Conservation (phyloP, 2,329 filamentous ascomycete species). For the Pestalotiopsis sp. region DNA sequence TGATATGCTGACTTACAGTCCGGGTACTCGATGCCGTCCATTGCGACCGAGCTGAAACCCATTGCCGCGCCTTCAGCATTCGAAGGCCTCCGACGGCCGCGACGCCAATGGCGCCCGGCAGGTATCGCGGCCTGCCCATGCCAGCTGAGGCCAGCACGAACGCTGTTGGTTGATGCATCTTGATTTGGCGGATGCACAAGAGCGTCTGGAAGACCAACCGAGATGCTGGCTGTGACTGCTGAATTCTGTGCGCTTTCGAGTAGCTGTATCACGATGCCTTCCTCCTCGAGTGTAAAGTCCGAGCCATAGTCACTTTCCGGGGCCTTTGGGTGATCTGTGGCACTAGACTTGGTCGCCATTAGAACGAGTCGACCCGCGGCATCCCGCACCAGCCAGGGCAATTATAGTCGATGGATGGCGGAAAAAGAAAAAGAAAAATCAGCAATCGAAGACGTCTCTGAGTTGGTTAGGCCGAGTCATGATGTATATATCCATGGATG, state of each 20-base stretch:
- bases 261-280: slow-evolving; percentile 28
- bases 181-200: background rate
- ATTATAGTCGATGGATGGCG: no score
- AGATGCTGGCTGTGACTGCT: background rate
- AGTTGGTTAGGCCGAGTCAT: background rate
- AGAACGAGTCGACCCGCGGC: background rate
- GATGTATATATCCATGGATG: background rate
- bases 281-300: slow-evolving; percentile 32
- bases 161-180: background rate
- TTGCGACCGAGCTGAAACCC: slow-evolving; percentile 11
- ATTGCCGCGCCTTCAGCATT: background rate
- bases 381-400: background rate
- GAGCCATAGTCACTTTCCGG: slow-evolving; percentile 33
- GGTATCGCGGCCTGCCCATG: slow-evolving; percentile 9
- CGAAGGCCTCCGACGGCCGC: background rate
- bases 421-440: background rate
- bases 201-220: background rate
- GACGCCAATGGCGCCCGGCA: background rate
- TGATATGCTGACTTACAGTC: slow-evolving; percentile 47
- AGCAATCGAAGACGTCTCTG: slow-evolving; percentile 1
- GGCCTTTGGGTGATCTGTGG: slow-evolving; percentile 11
- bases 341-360: background rate
- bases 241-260: slow-evolving; percentile 16
- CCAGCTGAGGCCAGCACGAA: background rate
- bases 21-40: slow-evolving; percentile 45